These are phyloP conservation scores for Nigrospora sphaerica DNA, from an alignment of 2,329 filamentous ascomycete genomes.

Conservation along the genomic window DNA sequence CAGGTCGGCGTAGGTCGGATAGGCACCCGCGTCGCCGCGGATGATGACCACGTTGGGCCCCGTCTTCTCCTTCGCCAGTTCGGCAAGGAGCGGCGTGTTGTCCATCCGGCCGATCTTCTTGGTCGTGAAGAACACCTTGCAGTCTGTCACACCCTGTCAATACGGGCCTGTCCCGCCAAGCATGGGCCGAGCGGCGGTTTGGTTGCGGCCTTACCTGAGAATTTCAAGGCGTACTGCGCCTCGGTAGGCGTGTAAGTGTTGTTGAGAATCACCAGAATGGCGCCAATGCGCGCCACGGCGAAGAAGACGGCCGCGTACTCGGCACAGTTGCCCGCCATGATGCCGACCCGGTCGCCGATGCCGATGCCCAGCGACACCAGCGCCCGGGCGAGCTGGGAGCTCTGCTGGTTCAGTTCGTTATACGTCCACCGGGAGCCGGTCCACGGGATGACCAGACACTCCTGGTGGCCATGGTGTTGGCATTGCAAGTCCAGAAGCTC, in stretches of 20 bases:
- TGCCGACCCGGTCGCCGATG: conserved; percentile 63
- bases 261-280: conserved; percentile 69
- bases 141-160: conserved; percentile 39
- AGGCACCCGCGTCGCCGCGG: conserved; percentile 44
- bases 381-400: conserved; percentile 55
- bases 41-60: conserved; percentile 52
- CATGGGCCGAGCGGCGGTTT: neutral
- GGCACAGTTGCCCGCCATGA: conserved; percentile 75
- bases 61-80: conserved; percentile 39
- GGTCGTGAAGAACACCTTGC: conserved; percentile 67
- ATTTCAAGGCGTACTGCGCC: conserved; percentile 62
- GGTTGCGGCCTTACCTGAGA: conserved; percentile 46
- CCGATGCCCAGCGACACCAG: conserved; percentile 60
- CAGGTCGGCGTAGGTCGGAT: conserved; percentile 53
- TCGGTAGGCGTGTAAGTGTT: conserved; percentile 75
- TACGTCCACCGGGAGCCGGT: conserved; percentile 70
- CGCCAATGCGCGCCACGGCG: conserved; percentile 59
- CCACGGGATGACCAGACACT: conserved; percentile 70
- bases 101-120: conserved; percentile 59
- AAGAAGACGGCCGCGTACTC: conserved; percentile 76
- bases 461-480: conserved; percentile 54
- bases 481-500: conserved; percentile 68
- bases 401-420: conserved; percentile 55
- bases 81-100: conserved; percentile 51
- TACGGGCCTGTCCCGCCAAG: neutral